Percentiles rank a stretch among this genome's conserved stretches.
Evolutionary conservation across 1,284 basidiomycete species (phyloP).

Genomic region (Xerocomus nothofagi): DNA sequence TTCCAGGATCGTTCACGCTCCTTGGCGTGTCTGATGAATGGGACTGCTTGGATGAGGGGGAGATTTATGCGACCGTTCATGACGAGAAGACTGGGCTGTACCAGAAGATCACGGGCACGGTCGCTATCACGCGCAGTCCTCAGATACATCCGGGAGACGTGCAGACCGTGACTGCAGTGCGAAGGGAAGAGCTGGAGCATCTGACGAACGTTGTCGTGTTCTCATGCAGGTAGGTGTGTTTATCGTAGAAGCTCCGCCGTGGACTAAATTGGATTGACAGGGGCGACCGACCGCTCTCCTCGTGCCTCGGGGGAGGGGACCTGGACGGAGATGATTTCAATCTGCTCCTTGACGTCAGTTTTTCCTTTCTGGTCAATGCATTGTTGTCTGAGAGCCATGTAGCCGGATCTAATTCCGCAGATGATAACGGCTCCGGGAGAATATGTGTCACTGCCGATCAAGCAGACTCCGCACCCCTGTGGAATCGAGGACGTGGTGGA

Average conservation of each 20-base stretch:
- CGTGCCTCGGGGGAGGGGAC: conserved; percentile 48
- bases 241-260: background rate
- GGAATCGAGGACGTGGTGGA: conserved; percentile 48
- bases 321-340: conserved; percentile 49
- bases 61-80: conserved; percentile 43
- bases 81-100: conserved; percentile 33
- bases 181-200: conserved; percentile 37
- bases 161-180: conserved; percentile 44
- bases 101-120: conserved; percentile 37
- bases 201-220: conserved; percentile 43
- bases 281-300: conserved; percentile 44
- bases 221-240: conserved; percentile 33
- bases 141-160: conserved; percentile 53
- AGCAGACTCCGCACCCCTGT: conserved; percentile 35
- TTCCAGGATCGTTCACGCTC: conserved; percentile 47
- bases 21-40: conserved; percentile 52
- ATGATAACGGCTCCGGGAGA: conserved; percentile 32
- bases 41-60: conserved; percentile 41
- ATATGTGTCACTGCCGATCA: conserved; percentile 39
- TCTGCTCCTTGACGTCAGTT: conserved; percentile 39
- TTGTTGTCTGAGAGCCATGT: conserved; percentile 8
- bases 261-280: conserved; percentile 22
- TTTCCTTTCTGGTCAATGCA: conserved; percentile 5
- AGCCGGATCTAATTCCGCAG: conserved; percentile 34
- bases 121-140: conserved; percentile 51